Conservation (phyloP, 768 basidiomycete species). For the Lentinus tigrinus region DNA sequence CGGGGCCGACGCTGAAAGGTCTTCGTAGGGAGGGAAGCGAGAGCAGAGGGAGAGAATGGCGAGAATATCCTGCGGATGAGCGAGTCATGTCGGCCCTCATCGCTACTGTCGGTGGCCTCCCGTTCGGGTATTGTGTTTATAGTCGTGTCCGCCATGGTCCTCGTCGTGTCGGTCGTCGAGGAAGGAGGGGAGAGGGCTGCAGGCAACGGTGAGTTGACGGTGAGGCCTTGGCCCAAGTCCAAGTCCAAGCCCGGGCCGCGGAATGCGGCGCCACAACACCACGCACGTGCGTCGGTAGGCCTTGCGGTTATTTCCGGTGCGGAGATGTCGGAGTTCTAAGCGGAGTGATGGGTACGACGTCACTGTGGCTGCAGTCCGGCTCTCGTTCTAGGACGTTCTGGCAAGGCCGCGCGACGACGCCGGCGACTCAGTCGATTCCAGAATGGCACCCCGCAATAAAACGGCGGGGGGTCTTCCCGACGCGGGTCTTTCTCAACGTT, state of each 20-base stretch:
- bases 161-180: not conserved
- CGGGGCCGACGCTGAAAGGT: slow-evolving; percentile 36
- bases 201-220: not conserved
- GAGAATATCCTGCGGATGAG: slow-evolving; percentile 51
- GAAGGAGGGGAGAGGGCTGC: not conserved
- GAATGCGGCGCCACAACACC: not conserved
- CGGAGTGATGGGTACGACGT: slow-evolving; percentile 12
- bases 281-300: slow-evolving; percentile 11
- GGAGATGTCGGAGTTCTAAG: slow-evolving; percentile 1
- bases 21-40: slow-evolving; percentile 46
- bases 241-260: not conserved
- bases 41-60: slow-evolving; percentile 71
- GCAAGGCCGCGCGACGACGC: slow-evolving; percentile 1
- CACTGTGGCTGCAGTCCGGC: slow-evolving; percentile 15
- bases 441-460: slow-evolving; percentile 3
- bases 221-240: too few relatives aligned
- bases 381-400: slow-evolving; percentile 37
- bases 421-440: not conserved
- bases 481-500: slow-evolving; percentile 2
- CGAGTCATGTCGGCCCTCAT: slow-evolving; percentile 21
- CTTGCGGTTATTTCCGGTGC: not conserved
- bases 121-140: not conserved
- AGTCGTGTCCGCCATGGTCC: slow-evolving; percentile 11
- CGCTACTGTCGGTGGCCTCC: slow-evolving; percentile 15
- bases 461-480: not conserved